A percentile compares a stretch with the other conserved stretches of the same genome.
Evolutionary conservation across 352 stramenopile genomes (phyloP).

Genomic region (Phytophthora macrochlamydospora): DNA sequence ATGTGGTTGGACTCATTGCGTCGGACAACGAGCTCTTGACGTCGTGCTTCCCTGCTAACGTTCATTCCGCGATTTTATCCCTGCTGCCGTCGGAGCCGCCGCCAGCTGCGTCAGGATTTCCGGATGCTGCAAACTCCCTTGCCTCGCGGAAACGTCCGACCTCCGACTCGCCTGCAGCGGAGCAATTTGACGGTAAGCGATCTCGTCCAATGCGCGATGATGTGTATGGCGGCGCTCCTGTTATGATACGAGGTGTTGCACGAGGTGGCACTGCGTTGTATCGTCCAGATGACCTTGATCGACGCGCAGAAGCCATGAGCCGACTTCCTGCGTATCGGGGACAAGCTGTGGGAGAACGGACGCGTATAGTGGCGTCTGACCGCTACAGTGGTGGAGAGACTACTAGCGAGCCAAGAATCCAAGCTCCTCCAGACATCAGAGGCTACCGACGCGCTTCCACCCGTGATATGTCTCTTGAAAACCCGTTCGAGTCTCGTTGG

Average conservation of each 20-base stretch:
- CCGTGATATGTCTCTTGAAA: constrained; percentile 23
- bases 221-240: constrained; percentile 8
- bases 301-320: constrained; percentile 19
- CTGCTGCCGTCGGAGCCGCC: constrained; percentile 50
- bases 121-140: not conserved
- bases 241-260: constrained; percentile 5
- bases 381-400: constrained; percentile 19
- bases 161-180: constrained; percentile 23
- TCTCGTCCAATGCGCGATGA: constrained; percentile 32
- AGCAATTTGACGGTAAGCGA: constrained; percentile 34
- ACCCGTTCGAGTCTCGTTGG: constrained; percentile 34
- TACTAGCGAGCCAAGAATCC: constrained; percentile 24
- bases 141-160: constrained; percentile 29
- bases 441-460: constrained; percentile 22
- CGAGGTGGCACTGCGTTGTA: constrained; percentile 13
- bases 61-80: constrained; percentile 74
- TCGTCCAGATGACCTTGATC: constrained; percentile 18
- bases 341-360: constrained; percentile 29
- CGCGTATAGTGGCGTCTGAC: constrained; percentile 20
- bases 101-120: constrained; percentile 2
- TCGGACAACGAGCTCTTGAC: constrained; percentile 63
- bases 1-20: constrained; percentile 80
- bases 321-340: constrained; percentile 26
- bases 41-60: constrained; percentile 73
- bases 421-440: constrained; percentile 24